These are phyloP conservation scores for Crithidia sp. DNA, from an alignment of 208 protist species.

Conservation along the genomic window DNA sequence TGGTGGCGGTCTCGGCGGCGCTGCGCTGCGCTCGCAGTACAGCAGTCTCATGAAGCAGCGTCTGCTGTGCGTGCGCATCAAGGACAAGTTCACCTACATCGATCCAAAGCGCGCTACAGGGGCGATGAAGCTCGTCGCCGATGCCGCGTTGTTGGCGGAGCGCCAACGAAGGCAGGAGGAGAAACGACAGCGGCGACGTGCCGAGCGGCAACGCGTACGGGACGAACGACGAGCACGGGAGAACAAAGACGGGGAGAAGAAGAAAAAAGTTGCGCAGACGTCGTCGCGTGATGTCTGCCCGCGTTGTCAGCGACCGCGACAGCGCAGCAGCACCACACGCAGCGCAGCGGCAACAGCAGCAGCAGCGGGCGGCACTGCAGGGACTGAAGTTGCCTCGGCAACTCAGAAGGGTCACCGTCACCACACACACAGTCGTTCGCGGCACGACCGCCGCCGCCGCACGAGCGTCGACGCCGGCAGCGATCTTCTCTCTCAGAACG, in stretches of 20 bases:
- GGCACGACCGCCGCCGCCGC: not conserved
- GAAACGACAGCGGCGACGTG: constrained; percentile 3
- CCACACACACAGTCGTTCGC: not conserved
- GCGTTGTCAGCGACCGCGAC: not conserved
- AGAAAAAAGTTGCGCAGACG: no score
- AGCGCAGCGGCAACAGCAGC: no score
- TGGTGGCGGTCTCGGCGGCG: not conserved
- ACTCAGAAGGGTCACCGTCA: no score
- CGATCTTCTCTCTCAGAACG: constrained; percentile 13
- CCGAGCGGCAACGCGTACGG: not conserved
- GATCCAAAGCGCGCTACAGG: constrained; percentile 37
- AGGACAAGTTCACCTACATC: constrained; percentile 43
- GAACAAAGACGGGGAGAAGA: not conserved
- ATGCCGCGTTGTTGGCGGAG: constrained; percentile 34
- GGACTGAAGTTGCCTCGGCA: no score
- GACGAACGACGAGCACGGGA: not conserved
- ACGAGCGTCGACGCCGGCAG: constrained; percentile 2
- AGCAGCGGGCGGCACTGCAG: no score
- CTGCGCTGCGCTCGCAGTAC: constrained; percentile 20
- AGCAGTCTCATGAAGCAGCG: constrained; percentile 31
- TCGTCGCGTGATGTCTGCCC: not conserved
- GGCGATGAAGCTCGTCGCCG: constrained; percentile 34
- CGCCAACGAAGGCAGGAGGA: constrained; percentile 14
- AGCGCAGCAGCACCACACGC: not conserved
- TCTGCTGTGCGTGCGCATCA: constrained; percentile 40